Base-by-base conservation (phyloP, 441 rosid genomes). In the Flueggea neowawraea region DNA sequence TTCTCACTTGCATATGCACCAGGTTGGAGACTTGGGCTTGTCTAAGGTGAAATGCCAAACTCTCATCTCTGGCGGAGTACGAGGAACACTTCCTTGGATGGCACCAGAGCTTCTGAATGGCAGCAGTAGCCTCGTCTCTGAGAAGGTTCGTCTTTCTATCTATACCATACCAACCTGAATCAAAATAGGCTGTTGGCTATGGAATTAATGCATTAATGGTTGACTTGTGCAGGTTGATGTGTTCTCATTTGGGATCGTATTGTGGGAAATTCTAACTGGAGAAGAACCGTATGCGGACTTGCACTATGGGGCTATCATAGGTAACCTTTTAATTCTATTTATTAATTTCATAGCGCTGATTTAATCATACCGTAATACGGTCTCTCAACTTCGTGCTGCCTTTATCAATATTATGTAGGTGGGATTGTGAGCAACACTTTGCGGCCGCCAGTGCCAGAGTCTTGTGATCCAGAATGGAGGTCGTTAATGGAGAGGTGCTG, bases 81-180 rank as follows among this genome's bases (percentile, higher is more conserved):
- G 85, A 44, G 93, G 93, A 74, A 87, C 88, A 10, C 86, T 82
- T 66, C 93, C 85, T 12, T 85, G 91, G 91, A 85, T 85, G 90
- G 90, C 88, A 47, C 90, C 88, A 0, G 88, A 85, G 70, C 84
- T 86, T 66, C 74, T 82, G 53, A 82, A 82, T 60, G 91, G 93
- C 47, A 71, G 86, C 80, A 87, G 88, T 64, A 87, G 78, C 61
- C 84, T 82, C 33, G 93, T 84, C 33, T 82, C 90, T 0, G 90
- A 87, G 58, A 87, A 84, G 88, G 90, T 84, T 55, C 57, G 71
- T 58, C 16, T 45, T 64, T 52, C 43, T 5, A 22, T 22, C 2
- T 32, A 31, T 16, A 15, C 22, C 16, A 15, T 9, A n/a, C 32
- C 36, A 31, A 15, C n/a, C 7, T 49, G 4, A 15, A 52, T 12